These are phyloP conservation scores for Paecilomyces variotii DNA, from an alignment of 2,329 filamentous ascomycete genomes.

Conservation along the genomic window DNA sequence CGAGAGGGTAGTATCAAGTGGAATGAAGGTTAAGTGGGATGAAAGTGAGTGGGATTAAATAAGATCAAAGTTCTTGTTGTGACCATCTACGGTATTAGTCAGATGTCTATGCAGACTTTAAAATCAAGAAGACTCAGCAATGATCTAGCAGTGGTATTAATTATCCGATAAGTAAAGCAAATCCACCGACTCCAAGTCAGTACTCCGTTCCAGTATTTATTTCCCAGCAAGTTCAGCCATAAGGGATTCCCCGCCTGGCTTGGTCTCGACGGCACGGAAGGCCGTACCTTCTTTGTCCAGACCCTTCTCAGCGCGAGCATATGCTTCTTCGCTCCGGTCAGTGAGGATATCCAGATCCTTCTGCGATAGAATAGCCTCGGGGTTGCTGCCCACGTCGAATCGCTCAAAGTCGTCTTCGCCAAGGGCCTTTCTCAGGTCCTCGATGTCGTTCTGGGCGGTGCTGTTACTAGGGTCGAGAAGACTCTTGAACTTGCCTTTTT, in stretches of 20 bases:
- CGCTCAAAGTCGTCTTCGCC: conserved; percentile 66
- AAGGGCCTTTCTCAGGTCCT: conserved; percentile 56
- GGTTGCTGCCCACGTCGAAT: conserved; percentile 47
- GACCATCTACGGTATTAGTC: too few relatives aligned
- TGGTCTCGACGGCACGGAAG: conserved; percentile 78
- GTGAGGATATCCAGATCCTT: conserved; percentile 70
- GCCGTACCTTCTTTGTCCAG: conserved; percentile 48
- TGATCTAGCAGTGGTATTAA: neutral
- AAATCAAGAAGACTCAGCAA: neutral
- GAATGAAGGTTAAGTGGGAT: too few relatives aligned
- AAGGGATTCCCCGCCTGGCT: conserved; percentile 38
- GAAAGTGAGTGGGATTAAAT: too few relatives aligned
- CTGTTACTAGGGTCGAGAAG: conserved; percentile 49
- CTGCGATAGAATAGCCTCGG: conserved; percentile 62
- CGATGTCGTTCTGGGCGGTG: conserved; percentile 44
- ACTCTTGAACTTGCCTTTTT: conserved; percentile 76
- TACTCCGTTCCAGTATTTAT: conserved; percentile 1
- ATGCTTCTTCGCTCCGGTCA: conserved; percentile 63
- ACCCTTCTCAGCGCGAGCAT: conserved; percentile 68
- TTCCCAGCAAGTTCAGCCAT: conserved; percentile 20
- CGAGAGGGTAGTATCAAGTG: too few relatives aligned
- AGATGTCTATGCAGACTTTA: too few relatives aligned
- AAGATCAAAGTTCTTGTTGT: too few relatives aligned
- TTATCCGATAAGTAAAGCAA: neutral
- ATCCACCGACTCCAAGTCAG: neutral